These are phyloP conservation scores for Arabis hirsuta DNA, from an alignment of 345 rosid genomes.

Conservation along the genomic window DNA sequence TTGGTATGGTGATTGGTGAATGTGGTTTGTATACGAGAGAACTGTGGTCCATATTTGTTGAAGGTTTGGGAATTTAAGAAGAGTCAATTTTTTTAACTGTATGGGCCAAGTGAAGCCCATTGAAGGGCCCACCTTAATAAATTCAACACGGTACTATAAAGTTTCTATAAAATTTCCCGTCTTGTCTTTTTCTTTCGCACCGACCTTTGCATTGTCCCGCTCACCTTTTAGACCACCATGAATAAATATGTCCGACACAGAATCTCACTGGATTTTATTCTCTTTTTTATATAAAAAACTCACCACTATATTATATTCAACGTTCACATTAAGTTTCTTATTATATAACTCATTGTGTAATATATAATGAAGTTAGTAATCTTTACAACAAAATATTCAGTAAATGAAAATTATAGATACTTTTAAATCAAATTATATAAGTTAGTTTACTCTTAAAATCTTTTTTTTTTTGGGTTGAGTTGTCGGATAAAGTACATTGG, in stretches of 20 bases:
- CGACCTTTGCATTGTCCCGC: slow-evolving; percentile 13
- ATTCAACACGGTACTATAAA: slow-evolving; percentile 11
- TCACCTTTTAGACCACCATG: not conserved
- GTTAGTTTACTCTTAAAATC: too few relatives aligned
- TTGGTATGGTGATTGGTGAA: slow-evolving; percentile 5
- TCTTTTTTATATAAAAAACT: too few relatives aligned
- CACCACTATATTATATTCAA: too few relatives aligned
- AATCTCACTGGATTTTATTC: slow-evolving; percentile 5
- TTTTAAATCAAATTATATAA: too few relatives aligned
- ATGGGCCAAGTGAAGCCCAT: slow-evolving; percentile 33
- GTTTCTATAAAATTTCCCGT: not conserved
- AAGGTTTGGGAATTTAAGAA: not conserved
- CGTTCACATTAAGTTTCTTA: too few relatives aligned
- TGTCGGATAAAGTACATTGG: too few relatives aligned
- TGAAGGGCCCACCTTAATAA: slow-evolving; percentile 11
- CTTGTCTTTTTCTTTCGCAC: slow-evolving; percentile 29
- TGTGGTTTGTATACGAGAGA: not conserved
- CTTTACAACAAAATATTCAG: too few relatives aligned
- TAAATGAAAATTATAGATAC: too few relatives aligned
- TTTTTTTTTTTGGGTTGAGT: too few relatives aligned
- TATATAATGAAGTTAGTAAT: too few relatives aligned
- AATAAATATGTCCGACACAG: not conserved
- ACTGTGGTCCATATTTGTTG: not conserved
- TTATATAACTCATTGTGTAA: too few relatives aligned
- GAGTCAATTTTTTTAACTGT: not conserved